These are phyloP conservation scores for Vanilla planifolia DNA, from an alignment of 106 monocot genomes.

Conservation along the genomic window DNA sequence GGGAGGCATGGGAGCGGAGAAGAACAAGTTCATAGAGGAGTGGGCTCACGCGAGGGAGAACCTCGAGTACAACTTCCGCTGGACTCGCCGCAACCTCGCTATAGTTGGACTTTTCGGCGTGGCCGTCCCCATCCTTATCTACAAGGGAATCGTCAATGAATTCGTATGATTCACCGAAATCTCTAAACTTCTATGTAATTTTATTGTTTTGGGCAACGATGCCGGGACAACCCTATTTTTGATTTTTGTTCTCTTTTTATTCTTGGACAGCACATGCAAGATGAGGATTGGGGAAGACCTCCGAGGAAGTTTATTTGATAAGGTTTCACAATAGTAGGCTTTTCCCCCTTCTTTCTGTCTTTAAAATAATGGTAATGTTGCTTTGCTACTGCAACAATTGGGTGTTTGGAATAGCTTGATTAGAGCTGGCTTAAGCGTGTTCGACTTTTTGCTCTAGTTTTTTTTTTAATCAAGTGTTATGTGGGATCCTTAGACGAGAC, in stretches of 20 bases:
- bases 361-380: constrained; percentile 4
- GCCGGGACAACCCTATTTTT: constrained; percentile 7
- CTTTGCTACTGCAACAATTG: background rate
- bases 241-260: background rate
- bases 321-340: background rate
- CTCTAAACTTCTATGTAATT: background rate
- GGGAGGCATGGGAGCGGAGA: constrained; percentile 95
- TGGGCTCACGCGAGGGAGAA: constrained; percentile 83
- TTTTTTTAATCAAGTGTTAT: background rate
- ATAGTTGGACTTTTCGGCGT: constrained; percentile 87
- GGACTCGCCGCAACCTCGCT: constrained; percentile 84
- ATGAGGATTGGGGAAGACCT: constrained; percentile 61
- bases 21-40: constrained; percentile 83
- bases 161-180: constrained; percentile 24
- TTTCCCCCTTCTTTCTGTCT: background rate
- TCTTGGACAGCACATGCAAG: constrained; percentile 69
- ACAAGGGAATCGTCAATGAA: constrained; percentile 82
- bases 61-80: constrained; percentile 86
- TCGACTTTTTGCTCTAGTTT: background rate
- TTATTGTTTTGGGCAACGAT: background rate
- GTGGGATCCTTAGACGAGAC: too few species aligned
- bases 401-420: background rate
- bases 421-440: background rate
- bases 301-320: constrained; percentile 51
- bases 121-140: constrained; percentile 79